Percentiles rank a stretch among this genome's conserved stretches.
Evolutionary conservation across 2,329 filamentous ascomycete genomes (phyloP).

Genomic region (Fusarium sp.): DNA sequence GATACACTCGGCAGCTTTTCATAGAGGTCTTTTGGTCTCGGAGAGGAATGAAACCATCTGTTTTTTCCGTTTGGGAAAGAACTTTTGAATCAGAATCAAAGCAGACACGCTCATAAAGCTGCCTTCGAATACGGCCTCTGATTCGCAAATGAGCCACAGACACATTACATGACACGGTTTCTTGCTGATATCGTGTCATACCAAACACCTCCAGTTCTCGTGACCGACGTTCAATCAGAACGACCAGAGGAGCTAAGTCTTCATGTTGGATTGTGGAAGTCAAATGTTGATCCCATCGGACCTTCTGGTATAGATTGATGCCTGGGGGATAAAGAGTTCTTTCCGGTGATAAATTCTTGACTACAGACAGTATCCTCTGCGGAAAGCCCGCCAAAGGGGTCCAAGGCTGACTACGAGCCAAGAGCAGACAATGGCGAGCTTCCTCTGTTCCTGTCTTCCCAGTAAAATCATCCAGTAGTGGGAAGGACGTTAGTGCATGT

Average conservation of each 20-base stretch:
- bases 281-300: slow-evolving; percentile 52
- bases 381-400: slow-evolving; percentile 46
- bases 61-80: background rate
- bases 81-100: slow-evolving; percentile 6
- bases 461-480: slow-evolving; percentile 71
- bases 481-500: slow-evolving; percentile 73
- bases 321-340: slow-evolving; percentile 58
- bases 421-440: slow-evolving; percentile 63
- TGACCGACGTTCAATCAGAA: slow-evolving; percentile 52
- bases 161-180: background rate
- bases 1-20: slow-evolving; percentile 14
- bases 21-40: background rate
- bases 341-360: slow-evolving; percentile 49
- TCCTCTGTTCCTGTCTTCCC: slow-evolving; percentile 74
- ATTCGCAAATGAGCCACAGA: background rate
- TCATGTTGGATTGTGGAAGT: slow-evolving; percentile 59
- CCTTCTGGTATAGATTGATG: slow-evolving; percentile 54
- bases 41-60: background rate
- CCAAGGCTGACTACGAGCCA: slow-evolving; percentile 64
- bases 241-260: slow-evolving; percentile 51
- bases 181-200: background rate
- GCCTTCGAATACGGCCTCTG: slow-evolving; percentile 30
- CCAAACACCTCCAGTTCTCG: slow-evolving; percentile 47
- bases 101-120: slow-evolving; percentile 36
- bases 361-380: background rate